Evolutionary conservation across 202 grass and related monocot genomes (phyloP).

Genomic region (Carex arenaria): DNA sequence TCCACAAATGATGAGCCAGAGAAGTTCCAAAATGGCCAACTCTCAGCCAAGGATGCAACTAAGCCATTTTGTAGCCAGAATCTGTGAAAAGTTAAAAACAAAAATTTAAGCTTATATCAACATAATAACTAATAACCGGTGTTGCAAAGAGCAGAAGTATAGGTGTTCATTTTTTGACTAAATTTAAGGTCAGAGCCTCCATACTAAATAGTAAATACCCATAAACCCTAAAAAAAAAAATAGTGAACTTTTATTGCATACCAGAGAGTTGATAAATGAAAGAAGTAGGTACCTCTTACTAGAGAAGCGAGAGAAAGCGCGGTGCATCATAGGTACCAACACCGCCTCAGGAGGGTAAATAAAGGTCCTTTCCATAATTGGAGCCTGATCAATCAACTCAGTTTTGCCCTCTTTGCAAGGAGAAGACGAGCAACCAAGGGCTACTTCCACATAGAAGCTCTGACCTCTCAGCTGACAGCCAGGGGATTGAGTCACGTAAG

Average conservation of each 20-base stretch:
- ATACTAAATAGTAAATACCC: not conserved
- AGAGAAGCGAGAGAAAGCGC: constrained; percentile 80
- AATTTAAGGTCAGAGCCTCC: not conserved
- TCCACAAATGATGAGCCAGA: constrained; percentile 66
- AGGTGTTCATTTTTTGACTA: not conserved
- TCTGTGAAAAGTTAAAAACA: constrained; percentile 40
- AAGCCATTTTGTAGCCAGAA: constrained; percentile 59
- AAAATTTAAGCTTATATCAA: not conserved
- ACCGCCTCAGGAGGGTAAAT: constrained; percentile 87
- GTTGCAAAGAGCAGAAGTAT: not conserved
- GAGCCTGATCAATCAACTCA: constrained; percentile 46
- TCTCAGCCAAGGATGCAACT: constrained; percentile 61
- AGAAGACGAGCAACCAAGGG: constrained; percentile 64
- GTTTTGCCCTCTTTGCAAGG: constrained; percentile 8
- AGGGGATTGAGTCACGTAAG: constrained; percentile 66
- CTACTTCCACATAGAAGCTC: constrained; percentile 96
- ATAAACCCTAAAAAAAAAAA: constrained; percentile 23
- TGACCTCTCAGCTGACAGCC: constrained; percentile 79
- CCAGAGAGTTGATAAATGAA: constrained; percentile 14
- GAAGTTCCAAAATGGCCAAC: constrained; percentile 92
- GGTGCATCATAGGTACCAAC: constrained; percentile 88
- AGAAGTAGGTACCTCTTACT: constrained; percentile 60
- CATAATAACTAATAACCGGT: not conserved
- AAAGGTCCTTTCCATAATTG: constrained; percentile 85
- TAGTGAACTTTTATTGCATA: constrained; percentile 12